Evolutionary conservation across 1,284 basidiomycete genomes (phyloP).

Genomic region (Apiotrichum sp.): DNA sequence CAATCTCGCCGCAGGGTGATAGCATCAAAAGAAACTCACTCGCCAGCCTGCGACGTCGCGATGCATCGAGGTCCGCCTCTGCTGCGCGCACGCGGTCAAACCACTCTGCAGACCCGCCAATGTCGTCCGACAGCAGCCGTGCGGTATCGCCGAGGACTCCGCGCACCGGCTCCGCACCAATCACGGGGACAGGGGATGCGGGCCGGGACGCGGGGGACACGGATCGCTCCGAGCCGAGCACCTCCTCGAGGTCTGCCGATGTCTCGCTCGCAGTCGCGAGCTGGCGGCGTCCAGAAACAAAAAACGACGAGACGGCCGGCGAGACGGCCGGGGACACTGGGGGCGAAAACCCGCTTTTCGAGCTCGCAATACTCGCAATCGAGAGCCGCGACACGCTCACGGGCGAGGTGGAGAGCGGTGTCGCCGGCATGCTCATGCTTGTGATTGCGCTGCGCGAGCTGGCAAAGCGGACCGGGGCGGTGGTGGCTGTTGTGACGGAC

Average conservation of each 20-base stretch:
- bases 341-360: neutral
- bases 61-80: constrained; percentile 13
- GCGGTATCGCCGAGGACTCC: neutral
- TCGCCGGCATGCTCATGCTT: neutral
- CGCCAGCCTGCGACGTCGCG: constrained; percentile 22
- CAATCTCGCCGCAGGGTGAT: no score
- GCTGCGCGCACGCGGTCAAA: constrained; percentile 19
- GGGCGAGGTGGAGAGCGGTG: neutral
- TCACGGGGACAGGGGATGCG: neutral
- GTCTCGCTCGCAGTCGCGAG: neutral
- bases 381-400: neutral
- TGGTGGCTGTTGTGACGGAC: neutral
- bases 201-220: neutral
- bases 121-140: constrained; percentile 27
- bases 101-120: constrained; percentile 38
- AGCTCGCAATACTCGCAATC: neutral
- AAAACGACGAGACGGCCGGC: no score
- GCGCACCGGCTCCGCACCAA: neutral
- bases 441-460: neutral
- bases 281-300: neutral
- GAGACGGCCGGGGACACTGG: neutral
- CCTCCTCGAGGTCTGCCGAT: neutral
- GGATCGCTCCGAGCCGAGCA: neutral
- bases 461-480: neutral
- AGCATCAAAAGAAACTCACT: constrained; percentile 21